phyloP scores from a whole-genome alignment of 805 yeast genomes.

The Yarrowia hollandica region DNA sequence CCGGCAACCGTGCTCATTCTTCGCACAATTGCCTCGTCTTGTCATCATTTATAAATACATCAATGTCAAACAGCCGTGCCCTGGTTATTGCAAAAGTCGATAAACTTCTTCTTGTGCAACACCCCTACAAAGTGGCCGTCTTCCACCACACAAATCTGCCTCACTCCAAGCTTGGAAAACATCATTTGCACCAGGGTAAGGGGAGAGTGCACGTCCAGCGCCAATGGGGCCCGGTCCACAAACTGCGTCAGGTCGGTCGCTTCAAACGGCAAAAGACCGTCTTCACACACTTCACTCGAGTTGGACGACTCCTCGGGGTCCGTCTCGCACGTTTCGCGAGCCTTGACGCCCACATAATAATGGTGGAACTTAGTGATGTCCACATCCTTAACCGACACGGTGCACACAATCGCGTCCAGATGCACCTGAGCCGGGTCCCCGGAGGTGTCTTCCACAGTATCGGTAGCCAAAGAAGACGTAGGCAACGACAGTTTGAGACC shows the following conservation, averaged over 20 bases:
- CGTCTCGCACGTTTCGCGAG: conserved; percentile 7
- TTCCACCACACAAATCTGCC: conserved; percentile 50
- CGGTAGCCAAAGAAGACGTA: not conserved
- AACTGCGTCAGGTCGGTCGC: conserved; percentile 47
- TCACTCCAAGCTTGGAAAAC: conserved; percentile 53
- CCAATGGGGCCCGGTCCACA: conserved; percentile 51
- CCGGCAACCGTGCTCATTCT: no score
- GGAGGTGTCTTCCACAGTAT: not conserved
- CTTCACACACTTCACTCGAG: conserved; percentile 3
- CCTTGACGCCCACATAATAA: conserved; percentile 14
- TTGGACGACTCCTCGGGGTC: not conserved
- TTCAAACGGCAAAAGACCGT: conserved; percentile 27
- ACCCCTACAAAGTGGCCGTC: conserved; percentile 53
- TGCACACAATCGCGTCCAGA: conserved; percentile 15
- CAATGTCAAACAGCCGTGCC: no score
- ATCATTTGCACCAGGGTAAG: conserved; percentile 52
- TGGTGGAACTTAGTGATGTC: conserved; percentile 20
- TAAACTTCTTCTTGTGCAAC: conserved; percentile 54
- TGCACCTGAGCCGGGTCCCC: not conserved
- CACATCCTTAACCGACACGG: conserved; percentile 18
- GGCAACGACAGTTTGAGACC: not conserved
- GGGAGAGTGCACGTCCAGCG: conserved; percentile 51
- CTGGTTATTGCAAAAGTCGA: conserved; percentile 45
- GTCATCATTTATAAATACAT: no score
- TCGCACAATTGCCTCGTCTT: no score